Percentiles rank a stretch among this genome's conserved stretches.
These are phyloP conservation scores for Closterium sp. DNA, from an alignment of 139 green algal genomes.

Conservation along the genomic window DNA sequence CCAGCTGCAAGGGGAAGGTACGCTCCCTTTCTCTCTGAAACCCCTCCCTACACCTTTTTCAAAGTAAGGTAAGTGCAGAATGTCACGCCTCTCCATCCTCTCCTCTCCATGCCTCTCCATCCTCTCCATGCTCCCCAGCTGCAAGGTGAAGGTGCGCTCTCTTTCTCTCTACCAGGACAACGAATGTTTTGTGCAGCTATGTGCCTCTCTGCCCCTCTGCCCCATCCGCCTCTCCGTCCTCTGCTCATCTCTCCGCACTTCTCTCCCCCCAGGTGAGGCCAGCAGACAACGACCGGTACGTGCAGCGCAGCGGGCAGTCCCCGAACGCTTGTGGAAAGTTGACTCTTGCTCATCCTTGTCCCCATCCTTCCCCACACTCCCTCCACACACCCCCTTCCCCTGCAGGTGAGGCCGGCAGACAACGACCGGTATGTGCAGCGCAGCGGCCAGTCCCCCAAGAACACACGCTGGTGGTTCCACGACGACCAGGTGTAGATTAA, in stretches of 20 bases:
- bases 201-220: too few relatives aligned
- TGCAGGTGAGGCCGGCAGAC: constrained; percentile 43
- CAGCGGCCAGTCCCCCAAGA: constrained; percentile 38
- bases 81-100: neutral
- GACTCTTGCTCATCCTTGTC: neutral
- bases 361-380: neutral
- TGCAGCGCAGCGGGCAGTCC: neutral
- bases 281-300: constrained; percentile 1
- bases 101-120: neutral
- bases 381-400: too few relatives aligned
- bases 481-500: constrained; percentile 45
- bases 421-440: constrained; percentile 55
- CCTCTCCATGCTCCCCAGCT: too few relatives aligned
- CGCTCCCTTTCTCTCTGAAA: too few relatives aligned
- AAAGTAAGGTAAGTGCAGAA: too few relatives aligned
- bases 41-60: too few relatives aligned
- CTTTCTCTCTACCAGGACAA: too few relatives aligned
- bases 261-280: neutral
- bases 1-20: neutral
- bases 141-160: too few relatives aligned
- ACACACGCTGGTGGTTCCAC: constrained; percentile 53
- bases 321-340: neutral
- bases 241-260: too few relatives aligned
- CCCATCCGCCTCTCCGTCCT: neutral
- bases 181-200: too few relatives aligned